Evolutionary conservation across 306 rosid genomes (phyloP).

Genomic region (Albizia julibrissin): DNA sequence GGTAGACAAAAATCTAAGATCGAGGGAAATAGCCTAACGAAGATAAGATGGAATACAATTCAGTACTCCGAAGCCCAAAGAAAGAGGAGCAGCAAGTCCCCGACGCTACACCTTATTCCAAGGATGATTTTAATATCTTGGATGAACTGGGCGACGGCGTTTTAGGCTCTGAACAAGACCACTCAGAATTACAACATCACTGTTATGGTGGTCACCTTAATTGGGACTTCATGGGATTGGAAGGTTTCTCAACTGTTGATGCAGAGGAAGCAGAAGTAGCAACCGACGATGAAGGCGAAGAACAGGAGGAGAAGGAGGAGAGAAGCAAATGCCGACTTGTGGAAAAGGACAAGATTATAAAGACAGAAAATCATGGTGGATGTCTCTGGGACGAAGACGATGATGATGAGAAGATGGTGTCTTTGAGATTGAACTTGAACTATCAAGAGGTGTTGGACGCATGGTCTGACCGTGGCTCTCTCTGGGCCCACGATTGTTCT

Average conservation of each 20-base stretch:
- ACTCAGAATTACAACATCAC: constrained; percentile 8
- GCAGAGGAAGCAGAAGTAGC: constrained; percentile 29
- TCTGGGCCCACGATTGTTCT: constrained; percentile 63
- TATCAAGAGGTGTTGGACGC: constrained; percentile 82
- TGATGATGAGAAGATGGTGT: constrained; percentile 41
- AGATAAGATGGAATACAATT: constrained; percentile 15
- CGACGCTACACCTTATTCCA: constrained; percentile 30
- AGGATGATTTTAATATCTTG: constrained; percentile 47
- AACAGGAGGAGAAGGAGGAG: not conserved
- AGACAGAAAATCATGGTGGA: constrained; percentile 42
- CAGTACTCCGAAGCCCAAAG: constrained; percentile 50
- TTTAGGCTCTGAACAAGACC: constrained; percentile 41
- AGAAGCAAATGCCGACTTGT: constrained; percentile 2
- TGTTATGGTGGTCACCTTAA: constrained; percentile 32
- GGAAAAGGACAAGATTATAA: constrained; percentile 24
- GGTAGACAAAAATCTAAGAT: not conserved
- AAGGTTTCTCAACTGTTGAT: constrained; percentile 34
- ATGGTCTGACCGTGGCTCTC: constrained; percentile 81
- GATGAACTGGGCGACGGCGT: constrained; percentile 55
- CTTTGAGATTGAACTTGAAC: constrained; percentile 77
- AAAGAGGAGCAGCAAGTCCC: constrained; percentile 70
- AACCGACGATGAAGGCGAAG: not conserved
- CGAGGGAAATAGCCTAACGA: not conserved
- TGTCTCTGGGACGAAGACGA: constrained; percentile 53
- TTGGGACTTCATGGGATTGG: constrained; percentile 75